These are phyloP conservation scores for Xylariaceae sp. DNA, from an alignment of 2,329 filamentous ascomycete genomes.

Conservation along the genomic window DNA sequence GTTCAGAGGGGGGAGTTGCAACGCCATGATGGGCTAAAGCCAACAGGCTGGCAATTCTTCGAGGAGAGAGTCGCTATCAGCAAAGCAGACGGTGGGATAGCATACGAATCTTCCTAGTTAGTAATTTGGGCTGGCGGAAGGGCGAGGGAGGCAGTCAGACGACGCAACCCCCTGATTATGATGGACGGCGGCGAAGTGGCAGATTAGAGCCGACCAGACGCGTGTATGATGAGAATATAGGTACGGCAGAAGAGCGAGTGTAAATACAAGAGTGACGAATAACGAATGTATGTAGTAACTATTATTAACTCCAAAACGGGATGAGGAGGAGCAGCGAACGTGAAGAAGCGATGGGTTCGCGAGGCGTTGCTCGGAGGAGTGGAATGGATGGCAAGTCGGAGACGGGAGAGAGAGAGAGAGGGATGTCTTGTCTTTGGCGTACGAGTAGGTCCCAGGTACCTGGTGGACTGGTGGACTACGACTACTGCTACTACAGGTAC, in stretches of 20 bases:
- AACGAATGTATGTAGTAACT: constrained; percentile 16
- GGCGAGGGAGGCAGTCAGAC: neutral
- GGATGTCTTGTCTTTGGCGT: constrained; percentile 10
- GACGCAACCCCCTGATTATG: constrained; percentile 8
- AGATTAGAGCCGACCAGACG: neutral
- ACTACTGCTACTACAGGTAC: neutral
- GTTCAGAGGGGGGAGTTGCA: constrained; percentile 49
- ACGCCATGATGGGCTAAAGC: constrained; percentile 49
- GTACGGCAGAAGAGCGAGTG: constrained; percentile 25
- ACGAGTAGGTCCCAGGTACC: neutral
- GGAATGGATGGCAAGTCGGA: constrained; percentile 14
- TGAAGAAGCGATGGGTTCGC: constrained; percentile 18
- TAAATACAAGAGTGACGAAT: constrained; percentile 15
- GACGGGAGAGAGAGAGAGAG: constrained; percentile 5
- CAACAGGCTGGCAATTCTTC: constrained; percentile 22
- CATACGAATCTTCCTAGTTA: constrained; percentile 2
- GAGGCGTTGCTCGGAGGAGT: constrained; percentile 16
- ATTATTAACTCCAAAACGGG: constrained; percentile 16
- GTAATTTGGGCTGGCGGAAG: neutral
- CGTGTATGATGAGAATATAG: constrained; percentile 8
- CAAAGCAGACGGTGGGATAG: constrained; percentile 6
- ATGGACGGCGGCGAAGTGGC: neutral
- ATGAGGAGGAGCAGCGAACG: constrained; percentile 23
- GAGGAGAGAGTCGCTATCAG: constrained; percentile 13
- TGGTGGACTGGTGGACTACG: too few species aligned